phyloP scores from a whole-genome alignment of 306 rosid genomes.

The Oxytropis ochrocephala region DNA sequence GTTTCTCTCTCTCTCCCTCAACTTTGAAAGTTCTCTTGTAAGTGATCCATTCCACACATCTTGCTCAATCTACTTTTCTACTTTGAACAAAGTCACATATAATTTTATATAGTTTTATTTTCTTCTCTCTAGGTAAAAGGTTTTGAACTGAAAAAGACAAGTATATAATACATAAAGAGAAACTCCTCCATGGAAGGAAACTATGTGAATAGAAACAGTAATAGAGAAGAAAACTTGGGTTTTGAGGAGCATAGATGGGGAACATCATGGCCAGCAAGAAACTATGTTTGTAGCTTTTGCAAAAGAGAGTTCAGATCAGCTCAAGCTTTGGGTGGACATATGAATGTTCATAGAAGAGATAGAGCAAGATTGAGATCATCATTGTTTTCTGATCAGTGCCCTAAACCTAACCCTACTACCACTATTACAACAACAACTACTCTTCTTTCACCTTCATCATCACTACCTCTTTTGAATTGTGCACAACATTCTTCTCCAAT shows the following conservation, averaged over 20 bases:
- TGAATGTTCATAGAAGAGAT: slow-evolving; percentile 91
- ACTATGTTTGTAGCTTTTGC: slow-evolving; percentile 70
- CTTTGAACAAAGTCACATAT: background rate
- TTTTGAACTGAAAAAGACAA: background rate
- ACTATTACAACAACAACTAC: slow-evolving; percentile 35
- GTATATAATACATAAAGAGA: background rate
- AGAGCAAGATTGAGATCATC: slow-evolving; percentile 65
- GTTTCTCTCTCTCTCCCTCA: slow-evolving; percentile 20
- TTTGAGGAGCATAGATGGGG: slow-evolving; percentile 43
- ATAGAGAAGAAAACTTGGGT: slow-evolving; percentile 23
- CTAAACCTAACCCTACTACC: slow-evolving; percentile 27
- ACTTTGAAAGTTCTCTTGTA: slow-evolving; percentile 13
- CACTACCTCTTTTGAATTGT: slow-evolving; percentile 11
- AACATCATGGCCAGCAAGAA: slow-evolving; percentile 54
- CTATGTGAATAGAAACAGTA: slow-evolving; percentile 32
- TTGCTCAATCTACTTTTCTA: background rate
- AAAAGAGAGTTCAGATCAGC: slow-evolving; percentile 79
- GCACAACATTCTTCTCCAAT: slow-evolving; percentile 19
- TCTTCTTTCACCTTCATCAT: background rate
- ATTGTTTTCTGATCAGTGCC: slow-evolving; percentile 30
- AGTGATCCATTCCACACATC: slow-evolving; percentile 25
- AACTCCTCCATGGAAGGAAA: slow-evolving; percentile 49
- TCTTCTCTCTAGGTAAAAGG: slow-evolving; percentile 9
- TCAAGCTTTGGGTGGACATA: slow-evolving; percentile 85
- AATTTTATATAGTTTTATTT: background rate